Base-by-base conservation (phyloP, 2,329 filamentous ascomycete species). In the Ceratocystis colombiana region DNA sequence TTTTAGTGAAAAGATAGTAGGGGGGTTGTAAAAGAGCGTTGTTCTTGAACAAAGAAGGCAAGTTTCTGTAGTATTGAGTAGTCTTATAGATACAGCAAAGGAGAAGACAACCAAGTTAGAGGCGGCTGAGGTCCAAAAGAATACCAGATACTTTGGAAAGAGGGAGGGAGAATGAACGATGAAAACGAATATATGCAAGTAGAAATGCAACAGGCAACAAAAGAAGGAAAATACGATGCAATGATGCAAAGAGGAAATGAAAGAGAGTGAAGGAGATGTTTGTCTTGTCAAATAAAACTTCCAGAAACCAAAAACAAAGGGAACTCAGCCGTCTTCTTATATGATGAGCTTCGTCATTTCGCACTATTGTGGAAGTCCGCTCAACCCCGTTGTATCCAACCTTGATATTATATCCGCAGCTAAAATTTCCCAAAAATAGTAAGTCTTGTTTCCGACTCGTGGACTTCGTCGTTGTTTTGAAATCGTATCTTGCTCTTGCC, bases 181-280 rank as follows among this genome's bases (percentile, higher is more conserved):
- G 37, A 33, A 45, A n/a, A 28, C 15, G 12, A 53, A 28, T 53
- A 53, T 10, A 5, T 28, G 46, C 12, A 28, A 48, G 10, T 48
- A 15, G n/a, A 62, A n/a, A 17, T 59, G 48, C 48, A 20, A 8
- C 55, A 45, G 20, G 17, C 33, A 62, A 30, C 45, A 45, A 62
- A 45, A 46, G 44, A 62, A 62, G 15, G 37, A 28, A 45, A 45
- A 28, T 28, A 12, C 5, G 15, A 62, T 25, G n/a, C 20, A 45
- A 28, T 45, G 17, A 46, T n/a, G 25, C 15, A 50, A 3, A 53
- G 20, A 10, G 25, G 10, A 5, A 48, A 12, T 12, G 37, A 45
- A n/a, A 61, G 37, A 5, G 37, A 45, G 20, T 15, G 45, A 45
- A 6, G 6, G 50, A 8, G 28, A 30, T 37, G 55, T 3, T 17